phyloP scores from a whole-genome alignment of 495 filamentous ascomycete species.

The Pseudomonodictys pantanalensis region DNA sequence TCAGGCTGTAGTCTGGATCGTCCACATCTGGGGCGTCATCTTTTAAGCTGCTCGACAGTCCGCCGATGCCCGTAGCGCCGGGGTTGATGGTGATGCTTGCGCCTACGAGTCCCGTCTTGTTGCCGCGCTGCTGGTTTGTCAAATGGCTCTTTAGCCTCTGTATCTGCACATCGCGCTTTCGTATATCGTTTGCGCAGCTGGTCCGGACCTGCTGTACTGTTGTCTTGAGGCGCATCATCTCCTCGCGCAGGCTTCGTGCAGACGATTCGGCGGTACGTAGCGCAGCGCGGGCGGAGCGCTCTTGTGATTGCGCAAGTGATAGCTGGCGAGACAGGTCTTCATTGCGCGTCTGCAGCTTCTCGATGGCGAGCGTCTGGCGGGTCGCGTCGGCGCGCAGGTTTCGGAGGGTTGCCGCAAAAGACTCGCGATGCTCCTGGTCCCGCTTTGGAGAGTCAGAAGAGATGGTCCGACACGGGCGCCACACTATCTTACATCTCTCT shows the following conservation, averaged over 20 bases:
- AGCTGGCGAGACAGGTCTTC: slow-evolving; percentile 72
- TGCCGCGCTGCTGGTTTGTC: slow-evolving; percentile 48
- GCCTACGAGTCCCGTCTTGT: slow-evolving; percentile 48
- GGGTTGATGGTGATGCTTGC: slow-evolving; percentile 56
- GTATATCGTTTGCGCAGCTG: slow-evolving; percentile 86
- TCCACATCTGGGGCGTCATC: slow-evolving; percentile 49
- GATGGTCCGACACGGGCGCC: too few species aligned
- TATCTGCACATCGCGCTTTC: slow-evolving; percentile 86
- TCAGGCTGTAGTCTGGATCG: slow-evolving; percentile 67
- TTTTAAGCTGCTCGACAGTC: slow-evolving; percentile 26
- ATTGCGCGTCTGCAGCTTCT: slow-evolving; percentile 64
- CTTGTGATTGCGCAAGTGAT: slow-evolving; percentile 68
- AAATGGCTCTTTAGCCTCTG: slow-evolving; percentile 82
- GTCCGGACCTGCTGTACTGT: slow-evolving; percentile 76
- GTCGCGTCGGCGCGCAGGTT: slow-evolving; percentile 62
- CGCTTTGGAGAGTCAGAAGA: too few species aligned
- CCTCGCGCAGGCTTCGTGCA: slow-evolving; percentile 69
- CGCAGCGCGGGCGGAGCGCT: slow-evolving; percentile 65
- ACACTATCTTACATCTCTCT: slow-evolving; percentile 70
- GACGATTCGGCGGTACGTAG: slow-evolving; percentile 68
- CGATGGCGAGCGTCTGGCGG: slow-evolving; percentile 36
- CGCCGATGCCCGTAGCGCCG: slow-evolving; percentile 42
- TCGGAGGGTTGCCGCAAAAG: slow-evolving; percentile 73
- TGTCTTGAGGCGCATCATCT: slow-evolving; percentile 71
- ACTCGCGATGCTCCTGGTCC: slow-evolving; percentile 81